Evolutionary conservation across 116 monocot genomes (phyloP).

Genomic region (Papilionanthe hybrid): DNA sequence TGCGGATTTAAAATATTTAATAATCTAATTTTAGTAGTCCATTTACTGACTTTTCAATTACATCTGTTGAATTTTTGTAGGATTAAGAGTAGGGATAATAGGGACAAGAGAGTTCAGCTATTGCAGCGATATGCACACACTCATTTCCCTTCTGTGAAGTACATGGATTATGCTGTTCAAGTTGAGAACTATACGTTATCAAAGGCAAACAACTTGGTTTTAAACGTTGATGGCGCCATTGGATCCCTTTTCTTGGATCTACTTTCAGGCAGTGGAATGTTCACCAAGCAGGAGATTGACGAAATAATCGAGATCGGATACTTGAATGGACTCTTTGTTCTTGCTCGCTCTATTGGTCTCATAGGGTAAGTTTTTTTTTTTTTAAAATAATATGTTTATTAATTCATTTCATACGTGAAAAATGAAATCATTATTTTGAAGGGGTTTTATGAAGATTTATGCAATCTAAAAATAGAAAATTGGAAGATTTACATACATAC

Average conservation of each 20-base stretch:
- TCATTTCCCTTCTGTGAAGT: slow-evolving; percentile 92
- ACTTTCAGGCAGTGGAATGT: slow-evolving; percentile 94
- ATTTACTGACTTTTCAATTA: neutral
- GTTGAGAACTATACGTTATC: slow-evolving; percentile 92
- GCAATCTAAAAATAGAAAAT: no score
- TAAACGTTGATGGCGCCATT: slow-evolving; percentile 98
- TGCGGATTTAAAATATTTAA: no score
- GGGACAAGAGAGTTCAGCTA: slow-evolving; percentile 95
- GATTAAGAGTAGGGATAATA: slow-evolving; percentile 98
- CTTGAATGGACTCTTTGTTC: slow-evolving; percentile 92
- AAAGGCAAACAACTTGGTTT: slow-evolving; percentile 94
- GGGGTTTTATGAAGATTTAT: no score
- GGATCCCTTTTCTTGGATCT: slow-evolving; percentile 98
- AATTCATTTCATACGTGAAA: no score
- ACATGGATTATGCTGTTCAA: slow-evolving; percentile 97
- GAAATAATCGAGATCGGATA: slow-evolving; percentile 94
- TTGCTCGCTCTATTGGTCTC: slow-evolving; percentile 92
- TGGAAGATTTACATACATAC: no score
- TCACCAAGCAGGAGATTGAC: slow-evolving; percentile 92
- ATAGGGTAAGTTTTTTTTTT: slow-evolving; percentile 50
- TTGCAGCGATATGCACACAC: slow-evolving; percentile 78
- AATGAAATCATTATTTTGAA: no score
- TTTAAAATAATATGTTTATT: no score
- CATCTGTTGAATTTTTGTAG: slow-evolving; percentile 24
- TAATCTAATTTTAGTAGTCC: no score